Evolutionary conservation across 805 yeast species (phyloP).

Genomic region (Pichia exigua): DNA sequence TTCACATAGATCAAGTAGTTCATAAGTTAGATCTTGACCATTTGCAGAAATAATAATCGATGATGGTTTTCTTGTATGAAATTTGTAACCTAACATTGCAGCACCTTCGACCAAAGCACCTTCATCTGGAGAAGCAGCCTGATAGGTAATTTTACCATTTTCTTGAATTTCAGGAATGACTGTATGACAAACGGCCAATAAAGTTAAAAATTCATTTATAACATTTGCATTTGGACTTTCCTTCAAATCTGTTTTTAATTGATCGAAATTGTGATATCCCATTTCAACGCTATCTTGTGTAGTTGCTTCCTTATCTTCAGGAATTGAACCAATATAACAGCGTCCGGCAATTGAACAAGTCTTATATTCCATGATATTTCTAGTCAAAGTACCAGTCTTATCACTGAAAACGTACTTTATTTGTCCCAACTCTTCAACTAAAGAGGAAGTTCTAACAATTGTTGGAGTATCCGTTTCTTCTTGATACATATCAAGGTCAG

Average conservation of each 20-base stretch:
- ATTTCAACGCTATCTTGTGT: slow-evolving; percentile 70
- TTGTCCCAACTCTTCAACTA: slow-evolving; percentile 96
- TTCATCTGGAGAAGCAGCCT: slow-evolving; percentile 99
- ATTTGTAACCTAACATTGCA: slow-evolving; percentile 77
- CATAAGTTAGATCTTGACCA: slow-evolving; percentile 53
- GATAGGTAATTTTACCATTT: slow-evolving; percentile 71
- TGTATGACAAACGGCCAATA: slow-evolving; percentile 91
- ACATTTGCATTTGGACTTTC: slow-evolving; percentile 32
- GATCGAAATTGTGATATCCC: slow-evolving; percentile 69
- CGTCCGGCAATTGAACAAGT: slow-evolving; percentile 89
- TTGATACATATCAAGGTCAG: slow-evolving; percentile 90
- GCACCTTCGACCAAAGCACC: slow-evolving; percentile 98
- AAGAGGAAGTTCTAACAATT: slow-evolving; percentile 87
- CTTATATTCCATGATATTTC: slow-evolving; percentile 95
- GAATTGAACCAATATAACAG: slow-evolving; percentile 80
- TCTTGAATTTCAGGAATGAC: slow-evolving; percentile 85
- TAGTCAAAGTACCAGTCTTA: slow-evolving; percentile 92
- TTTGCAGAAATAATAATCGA: slow-evolving; percentile 57
- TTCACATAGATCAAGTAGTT: slow-evolving; percentile 85
- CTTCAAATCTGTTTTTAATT: slow-evolving; percentile 41
- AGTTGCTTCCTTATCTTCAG: slow-evolving; percentile 78
- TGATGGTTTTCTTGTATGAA: slow-evolving; percentile 78
- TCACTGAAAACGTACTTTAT: slow-evolving; percentile 94
- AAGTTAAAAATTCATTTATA: slow-evolving; percentile 74
- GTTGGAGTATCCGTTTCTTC: slow-evolving; percentile 88